Conservation (phyloP, 2,329 filamentous ascomycete species). For the Beauveria bassiana region DNA sequence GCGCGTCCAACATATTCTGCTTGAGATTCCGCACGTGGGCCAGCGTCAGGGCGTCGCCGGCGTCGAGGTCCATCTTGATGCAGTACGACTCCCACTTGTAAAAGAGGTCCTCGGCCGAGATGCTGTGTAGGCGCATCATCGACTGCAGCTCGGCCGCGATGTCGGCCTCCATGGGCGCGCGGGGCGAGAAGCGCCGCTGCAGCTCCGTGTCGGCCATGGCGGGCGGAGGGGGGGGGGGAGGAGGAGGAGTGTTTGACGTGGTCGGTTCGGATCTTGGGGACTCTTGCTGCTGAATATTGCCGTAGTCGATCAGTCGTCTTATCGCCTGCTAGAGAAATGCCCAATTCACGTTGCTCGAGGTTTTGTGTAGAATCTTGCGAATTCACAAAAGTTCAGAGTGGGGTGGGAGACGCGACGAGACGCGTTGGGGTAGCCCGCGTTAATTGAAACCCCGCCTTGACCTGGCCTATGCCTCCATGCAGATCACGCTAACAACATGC, state of each 20-base stretch:
- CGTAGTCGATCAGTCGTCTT: background rate
- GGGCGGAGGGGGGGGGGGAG: slow-evolving; percentile 8
- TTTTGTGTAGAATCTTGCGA: background rate
- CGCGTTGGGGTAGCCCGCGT: slow-evolving; percentile 6
- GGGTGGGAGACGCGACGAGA: slow-evolving; percentile 11
- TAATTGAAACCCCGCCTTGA: slow-evolving; percentile 7
- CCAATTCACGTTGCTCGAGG: background rate
- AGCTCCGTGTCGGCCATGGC: slow-evolving; percentile 31
- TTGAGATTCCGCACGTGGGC: slow-evolving; percentile 72
- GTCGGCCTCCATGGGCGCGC: slow-evolving; percentile 59
- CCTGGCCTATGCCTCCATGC: background rate
- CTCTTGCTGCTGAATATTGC: background rate
- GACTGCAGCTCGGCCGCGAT: slow-evolving; percentile 75
- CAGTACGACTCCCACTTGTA: slow-evolving; percentile 99
- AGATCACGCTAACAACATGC: background rate
- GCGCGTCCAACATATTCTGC: slow-evolving; percentile 72
- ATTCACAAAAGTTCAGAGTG: background rate
- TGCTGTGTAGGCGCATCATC: slow-evolving; percentile 74
- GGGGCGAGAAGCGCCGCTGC: slow-evolving; percentile 28
- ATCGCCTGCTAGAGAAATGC: background rate
- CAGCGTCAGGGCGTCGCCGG: slow-evolving; percentile 58
- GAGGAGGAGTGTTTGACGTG: background rate
- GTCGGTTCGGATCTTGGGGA: background rate
- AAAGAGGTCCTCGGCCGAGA: slow-evolving; percentile 79
- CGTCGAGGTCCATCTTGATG: slow-evolving; percentile 83